Evolutionary conservation across 2,329 filamentous ascomycete genomes (phyloP).

Genomic region (Monosporascus ibericus): DNA sequence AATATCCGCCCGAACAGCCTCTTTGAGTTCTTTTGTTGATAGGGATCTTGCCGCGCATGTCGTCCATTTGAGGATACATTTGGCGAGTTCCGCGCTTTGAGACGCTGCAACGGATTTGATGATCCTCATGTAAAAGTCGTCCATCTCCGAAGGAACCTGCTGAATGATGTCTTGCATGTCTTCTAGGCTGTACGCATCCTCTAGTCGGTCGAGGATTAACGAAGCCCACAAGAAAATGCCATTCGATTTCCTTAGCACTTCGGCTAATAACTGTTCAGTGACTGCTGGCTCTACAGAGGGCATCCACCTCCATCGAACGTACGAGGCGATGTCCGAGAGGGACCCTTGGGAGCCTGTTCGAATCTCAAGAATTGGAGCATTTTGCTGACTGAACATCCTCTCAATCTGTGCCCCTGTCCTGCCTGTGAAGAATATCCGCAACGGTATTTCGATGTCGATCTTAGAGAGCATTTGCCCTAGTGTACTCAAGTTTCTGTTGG

Average conservation of each 20-base stretch:
- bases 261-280: slow-evolving; percentile 8
- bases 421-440: slow-evolving; percentile 17
- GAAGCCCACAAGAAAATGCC: slow-evolving; percentile 21
- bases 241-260: slow-evolving; percentile 16
- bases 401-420: slow-evolving; percentile 14
- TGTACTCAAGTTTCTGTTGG: slow-evolving; percentile 2
- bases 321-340: slow-evolving; percentile 13
- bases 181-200: slow-evolving; percentile 15
- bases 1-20: slow-evolving; percentile 3
- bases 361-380: slow-evolving; percentile 6
- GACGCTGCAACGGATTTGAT: slow-evolving; percentile 8
- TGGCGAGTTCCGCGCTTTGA: slow-evolving; percentile 6
- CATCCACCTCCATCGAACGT: slow-evolving; percentile 6
- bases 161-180: slow-evolving; percentile 14
- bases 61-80: slow-evolving; percentile 7
- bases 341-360: slow-evolving; percentile 12
- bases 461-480: slow-evolving; percentile 12
- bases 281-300: not conserved
- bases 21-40: not conserved
- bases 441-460: slow-evolving; percentile 6
- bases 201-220: slow-evolving; percentile 12
- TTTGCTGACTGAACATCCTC: slow-evolving; percentile 11
- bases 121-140: slow-evolving; percentile 16
- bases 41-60: slow-evolving; percentile 1
- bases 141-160: slow-evolving; percentile 17